These are phyloP conservation scores for Aspergillus ochraceoroseus DNA, from an alignment of 2,329 filamentous ascomycete species.

Conservation along the genomic window DNA sequence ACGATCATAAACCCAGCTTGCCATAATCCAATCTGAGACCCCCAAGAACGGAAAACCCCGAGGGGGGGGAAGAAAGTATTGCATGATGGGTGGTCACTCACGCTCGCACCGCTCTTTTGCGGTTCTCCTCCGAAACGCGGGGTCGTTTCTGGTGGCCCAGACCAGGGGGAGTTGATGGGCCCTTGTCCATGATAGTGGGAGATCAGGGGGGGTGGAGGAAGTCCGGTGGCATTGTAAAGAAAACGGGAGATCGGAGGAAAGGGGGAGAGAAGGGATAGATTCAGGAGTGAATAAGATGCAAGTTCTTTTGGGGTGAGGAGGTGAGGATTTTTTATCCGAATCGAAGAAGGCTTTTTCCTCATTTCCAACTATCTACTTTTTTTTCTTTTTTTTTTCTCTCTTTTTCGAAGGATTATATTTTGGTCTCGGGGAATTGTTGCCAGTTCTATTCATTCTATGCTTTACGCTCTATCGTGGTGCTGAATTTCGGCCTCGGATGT, in stretches of 20 bases:
- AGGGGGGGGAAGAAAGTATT: not conserved
- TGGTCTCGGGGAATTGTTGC: too few species aligned
- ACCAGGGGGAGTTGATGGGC: slow-evolving; percentile 24
- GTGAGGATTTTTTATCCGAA: slow-evolving; percentile 13
- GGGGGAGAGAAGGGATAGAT: not conserved
- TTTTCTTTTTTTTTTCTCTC: slow-evolving; percentile 3
- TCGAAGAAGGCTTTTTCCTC: slow-evolving; percentile 5
- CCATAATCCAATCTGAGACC: not conserved
- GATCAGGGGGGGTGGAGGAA: slow-evolving; percentile 25
- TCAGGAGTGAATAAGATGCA: not conserved
- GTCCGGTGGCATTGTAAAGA: slow-evolving; percentile 26
- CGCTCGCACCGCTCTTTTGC: slow-evolving; percentile 41
- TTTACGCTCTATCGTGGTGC: too few species aligned
- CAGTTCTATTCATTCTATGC: too few species aligned
- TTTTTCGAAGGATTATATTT: not conserved
- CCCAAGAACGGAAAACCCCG: too few species aligned
- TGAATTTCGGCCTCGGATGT: too few species aligned
- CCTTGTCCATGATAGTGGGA: slow-evolving; percentile 30
- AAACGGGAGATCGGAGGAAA: slow-evolving; percentile 2
- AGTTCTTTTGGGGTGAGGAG: not conserved
- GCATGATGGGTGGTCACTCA: slow-evolving; percentile 21
- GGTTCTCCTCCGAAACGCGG: slow-evolving; percentile 41
- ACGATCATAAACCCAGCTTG: not conserved
- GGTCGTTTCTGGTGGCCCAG: slow-evolving; percentile 36
- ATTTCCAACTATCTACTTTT: not conserved